Base-by-base conservation (phyloP, 345 rosid species). In the Salix suchowensis region DNA sequence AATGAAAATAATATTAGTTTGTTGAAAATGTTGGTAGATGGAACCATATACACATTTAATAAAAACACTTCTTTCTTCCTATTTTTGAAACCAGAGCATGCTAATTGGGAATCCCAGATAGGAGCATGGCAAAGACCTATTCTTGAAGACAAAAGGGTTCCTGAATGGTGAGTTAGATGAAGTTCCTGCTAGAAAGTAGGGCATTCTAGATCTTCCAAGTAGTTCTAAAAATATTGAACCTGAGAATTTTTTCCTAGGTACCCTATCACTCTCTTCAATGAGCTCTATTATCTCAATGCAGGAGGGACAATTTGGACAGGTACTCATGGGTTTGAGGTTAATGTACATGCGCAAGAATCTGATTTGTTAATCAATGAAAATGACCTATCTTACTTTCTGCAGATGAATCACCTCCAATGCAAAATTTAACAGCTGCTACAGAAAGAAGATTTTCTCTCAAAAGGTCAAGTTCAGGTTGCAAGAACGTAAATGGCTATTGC, bases 231-330 rank as follows among this genome's bases (percentile, higher is more conserved):
- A n/a, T n/a, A 40, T 30, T 30, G 48, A 65, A 4, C 32, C 54
- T 5, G 15, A 71, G 18, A 65, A 24, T 39, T 48, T 44, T 5
- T 60, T 67, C 61, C 52, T 58, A 92, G 98, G 98, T 95, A 95
- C 72, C 94, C 92, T 28, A 68, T 85, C 84, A 88, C 98, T 70
- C 92, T 93, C 61, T 95, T 95, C 79, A 95, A 95, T 70, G 98
- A 95, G 86, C 96, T 95, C 76, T 95, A 95, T 85, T 95, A 88
- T 88, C 92, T 95, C 67, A 95, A 88, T 76, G 83, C 98, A 1
- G 98, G 98, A 30, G 94, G 98, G 40, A 89, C 97, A 40, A 77
- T 95, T 77, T 95, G 98, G 97, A 95, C 98, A 82, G 94, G 97
- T 91, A 82, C 39, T 61, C 48, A 55, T 39, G 13, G 69, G 50